Base-by-base conservation (phyloP, 2,329 filamentous ascomycete species). In the Tolypocladium tundrense region DNA sequence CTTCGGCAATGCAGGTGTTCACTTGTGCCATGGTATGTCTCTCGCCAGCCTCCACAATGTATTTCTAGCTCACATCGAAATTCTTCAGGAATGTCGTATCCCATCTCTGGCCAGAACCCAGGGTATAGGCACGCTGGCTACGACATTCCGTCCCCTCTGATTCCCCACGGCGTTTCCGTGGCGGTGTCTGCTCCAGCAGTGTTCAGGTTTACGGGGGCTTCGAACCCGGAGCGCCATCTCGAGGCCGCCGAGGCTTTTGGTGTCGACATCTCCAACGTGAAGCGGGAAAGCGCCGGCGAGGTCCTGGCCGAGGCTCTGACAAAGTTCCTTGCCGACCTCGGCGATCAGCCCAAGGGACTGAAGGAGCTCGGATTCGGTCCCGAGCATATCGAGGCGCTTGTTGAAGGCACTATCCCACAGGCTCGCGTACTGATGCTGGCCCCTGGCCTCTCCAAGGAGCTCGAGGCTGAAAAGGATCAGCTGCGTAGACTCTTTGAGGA, bases 1-100 rank as follows among this genome's bases (percentile, higher is more conserved):
- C 0, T 99, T 99, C 71, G 94, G 95, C 24, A 99, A 99, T 67
- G 95, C 95, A 1, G 94, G 95, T 54, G 94, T 99, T 2, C 94
- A 99, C 75, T 79, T 85, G 51, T 85, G 82, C 62, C 82, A 85
- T 62, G 82, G 81, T 81, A 69, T 56, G 79, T 33, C 40, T 21
- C 41, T 21, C 19, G 19, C 31, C 19, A 52, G 16, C 31, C 48
- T 33, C 48, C 48, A 21, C 3, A 11, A 21, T 10, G 33, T 13
- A 10, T 43, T n/a, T 53, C 40, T 27, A 54, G 39, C n/a, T 42
- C 13, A 57, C 33, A 55, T 39, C 54, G 21, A 54, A 57, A 31
- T 43, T 39, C n/a, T 40, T 16, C 59, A 85, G 83, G 93, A 70
- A 97, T 99, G 93, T 95, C 90, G 31, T 99, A 99, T 69, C 94